Evolutionary conservation across 2,329 filamentous ascomycete species (phyloP).

Genomic region (Leptographium procerum): DNA sequence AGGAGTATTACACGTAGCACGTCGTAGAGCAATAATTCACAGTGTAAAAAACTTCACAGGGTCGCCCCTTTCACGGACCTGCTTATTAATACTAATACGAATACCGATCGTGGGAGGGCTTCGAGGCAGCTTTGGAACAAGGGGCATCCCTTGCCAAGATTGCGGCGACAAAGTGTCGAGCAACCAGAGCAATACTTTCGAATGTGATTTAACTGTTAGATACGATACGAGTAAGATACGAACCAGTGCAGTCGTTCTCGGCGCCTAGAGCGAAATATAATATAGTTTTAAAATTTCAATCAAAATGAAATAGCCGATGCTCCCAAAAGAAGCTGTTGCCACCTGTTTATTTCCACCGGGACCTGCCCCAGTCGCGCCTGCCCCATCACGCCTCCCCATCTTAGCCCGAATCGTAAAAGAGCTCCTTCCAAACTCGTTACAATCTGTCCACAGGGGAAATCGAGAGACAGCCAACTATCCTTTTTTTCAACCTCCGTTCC

Average conservation of each 20-base stretch:
- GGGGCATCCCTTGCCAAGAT: neutral
- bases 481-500: neutral
- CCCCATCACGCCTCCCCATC: slow-evolving; percentile 1
- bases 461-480: neutral
- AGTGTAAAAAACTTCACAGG: neutral
- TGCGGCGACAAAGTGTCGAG: neutral
- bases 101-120: neutral
- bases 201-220: neutral
- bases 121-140: neutral
- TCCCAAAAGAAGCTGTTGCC: slow-evolving; percentile 11
- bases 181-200: neutral
- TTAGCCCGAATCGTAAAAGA: neutral
- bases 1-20: too few relatives aligned
- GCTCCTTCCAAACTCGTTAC: slow-evolving; percentile 5
- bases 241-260: neutral
- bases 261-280: neutral
- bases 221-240: neutral
- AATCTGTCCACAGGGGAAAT: neutral
- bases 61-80: neutral
- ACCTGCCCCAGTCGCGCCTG: slow-evolving; percentile 2
- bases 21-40: too few relatives aligned
- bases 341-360: slow-evolving; percentile 15
- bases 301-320: neutral
- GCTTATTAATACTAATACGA: neutral
- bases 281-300: neutral